Evolutionary conservation across 2,329 filamentous ascomycete genomes (phyloP).

Genomic region (Macrophomina tecta): DNA sequence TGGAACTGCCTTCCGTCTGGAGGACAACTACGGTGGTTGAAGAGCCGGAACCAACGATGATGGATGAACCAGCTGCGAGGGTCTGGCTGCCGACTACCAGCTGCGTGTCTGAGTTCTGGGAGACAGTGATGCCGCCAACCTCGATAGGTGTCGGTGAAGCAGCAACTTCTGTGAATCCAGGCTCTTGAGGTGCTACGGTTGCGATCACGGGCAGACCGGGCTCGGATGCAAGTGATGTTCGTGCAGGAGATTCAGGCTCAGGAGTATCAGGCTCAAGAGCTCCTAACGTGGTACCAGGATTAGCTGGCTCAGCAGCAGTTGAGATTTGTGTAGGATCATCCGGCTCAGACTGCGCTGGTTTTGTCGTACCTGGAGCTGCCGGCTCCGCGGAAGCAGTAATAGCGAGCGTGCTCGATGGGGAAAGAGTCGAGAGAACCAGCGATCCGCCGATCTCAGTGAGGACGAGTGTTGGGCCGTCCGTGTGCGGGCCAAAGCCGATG

Average conservation of each 20-base stretch:
- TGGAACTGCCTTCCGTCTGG: slow-evolving; percentile 3
- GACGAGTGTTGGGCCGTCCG: not conserved
- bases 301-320: not conserved
- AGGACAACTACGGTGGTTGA: slow-evolving; percentile 15
- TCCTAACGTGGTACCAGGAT: not conserved
- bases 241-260: not conserved
- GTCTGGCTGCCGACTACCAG: slow-evolving; percentile 8
- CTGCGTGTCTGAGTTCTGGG: slow-evolving; percentile 9
- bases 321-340: not conserved
- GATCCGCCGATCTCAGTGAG: slow-evolving; percentile 5
- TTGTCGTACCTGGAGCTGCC: not conserved
- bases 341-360: not conserved
- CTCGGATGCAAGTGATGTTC: too few relatives aligned
- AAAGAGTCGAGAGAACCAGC: not conserved
- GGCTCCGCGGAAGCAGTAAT: not conserved
- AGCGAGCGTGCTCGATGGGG: not conserved
- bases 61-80: slow-evolving; percentile 35
- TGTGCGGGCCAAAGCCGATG: not conserved
- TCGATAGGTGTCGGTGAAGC: not conserved
- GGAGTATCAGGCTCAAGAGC: not conserved
- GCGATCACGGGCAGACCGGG: not conserved
- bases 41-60: slow-evolving; percentile 13
- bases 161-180: not conserved
- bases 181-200: not conserved
- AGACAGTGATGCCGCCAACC: slow-evolving; percentile 15